Evolutionary conservation across 1,284 basidiomycete genomes (phyloP), one percentile per base, ranked within the genome.

Genomic region (Cystobasidiaceae sp.): DNA sequence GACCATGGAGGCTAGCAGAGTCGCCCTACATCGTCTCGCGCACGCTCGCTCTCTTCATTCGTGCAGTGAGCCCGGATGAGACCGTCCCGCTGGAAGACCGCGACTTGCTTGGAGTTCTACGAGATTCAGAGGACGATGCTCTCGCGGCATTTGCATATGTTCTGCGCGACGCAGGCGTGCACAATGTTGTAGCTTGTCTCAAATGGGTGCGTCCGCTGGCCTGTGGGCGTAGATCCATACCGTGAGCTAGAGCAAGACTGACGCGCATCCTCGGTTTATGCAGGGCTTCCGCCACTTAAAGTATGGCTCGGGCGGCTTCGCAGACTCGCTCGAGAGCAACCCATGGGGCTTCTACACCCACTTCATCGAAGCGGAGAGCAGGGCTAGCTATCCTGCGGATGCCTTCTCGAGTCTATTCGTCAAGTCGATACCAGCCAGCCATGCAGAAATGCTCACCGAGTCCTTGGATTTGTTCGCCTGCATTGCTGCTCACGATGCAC

Each of bases 171-270:
- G 57, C 57, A 21, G 65, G 65, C 4, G 41, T 55, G 21, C 66
- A 67, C 23, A 61, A 67, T 44, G 46, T 57, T 4, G 60, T 49
- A 13, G 50, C 52, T 17, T 46, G 52, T n/a, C 25, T 67, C 41
- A 67, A 67, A 63, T 67, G 66, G 66, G 66, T 67, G 25, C 6
- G 58, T 23, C 21, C n/a, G n/a, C n/a, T n/a, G n/a, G n/a, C n/a
- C n/a, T n/a, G n/a, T n/a, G n/a, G n/a, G n/a, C n/a, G n/a, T n/a
- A n/a, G n/a, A n/a, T n/a, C n/a, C n/a, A n/a, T n/a, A n/a, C n/a
- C n/a, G n/a, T n/a, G n/a, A n/a, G n/a, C n/a, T n/a, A n/a, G n/a
- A n/a, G n/a, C n/a, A n/a, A n/a, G 6, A 21, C 21, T 13, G 19
- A 3, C n/a, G n/a, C n/a, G n/a, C n/a, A n/a, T n/a, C n/a, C n/a